Base-by-base conservation (phyloP, 2,329 filamentous ascomycete species). In the Cytospora paraplurivora region DNA sequence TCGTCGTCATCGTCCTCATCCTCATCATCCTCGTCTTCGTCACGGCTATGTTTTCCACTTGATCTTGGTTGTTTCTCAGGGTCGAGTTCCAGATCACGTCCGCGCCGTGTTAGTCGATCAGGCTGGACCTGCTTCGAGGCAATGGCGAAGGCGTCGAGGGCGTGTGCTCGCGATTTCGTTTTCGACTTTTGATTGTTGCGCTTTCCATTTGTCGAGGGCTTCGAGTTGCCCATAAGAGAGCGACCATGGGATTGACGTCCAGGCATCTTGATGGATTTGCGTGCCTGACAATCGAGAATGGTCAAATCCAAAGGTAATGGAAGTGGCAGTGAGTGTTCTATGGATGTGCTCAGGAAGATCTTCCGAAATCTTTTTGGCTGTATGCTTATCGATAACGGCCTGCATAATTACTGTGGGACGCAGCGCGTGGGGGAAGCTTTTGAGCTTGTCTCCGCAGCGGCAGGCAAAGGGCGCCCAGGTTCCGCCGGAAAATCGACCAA, bases 1-100 rank as follows among this genome's bases (percentile, higher is more conserved):
- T 86, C 87, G 62, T 85, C 85, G 19, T 88, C 87, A 0, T 84
- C 78, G 3, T 83, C 81, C 0, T 85, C 83, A 62, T 88, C 82
- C 0, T 81, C 79, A 0, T 81, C 76, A 0, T 78, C 81, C 1
- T 79, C 80, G 0, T 78, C 80, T 0, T 77, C 78, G 7, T 79
- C 77, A 19, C 78, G 71, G 1, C 73, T 74, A 61, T 81, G 80
- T 67, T 81, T 81, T 17, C 54, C 62, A 27, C 64, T 58, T 47
- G 44, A 10, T 56, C 76, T 71, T 67, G 79, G 71, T 67, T 59
- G 70, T 63, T 34, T 71, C 64, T 66, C 80, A 1, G 76, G 79
- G 54, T 85, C 82, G 12, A 85, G 75, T 59, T 84, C 81, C 47
- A 85, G 77, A 49, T 78, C 79, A 53, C 85, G 78, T 76, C 75